Evolutionary conservation across 1,284 basidiomycete species (phyloP).

Genomic region (Lentinula novae-zelandiae): DNA sequence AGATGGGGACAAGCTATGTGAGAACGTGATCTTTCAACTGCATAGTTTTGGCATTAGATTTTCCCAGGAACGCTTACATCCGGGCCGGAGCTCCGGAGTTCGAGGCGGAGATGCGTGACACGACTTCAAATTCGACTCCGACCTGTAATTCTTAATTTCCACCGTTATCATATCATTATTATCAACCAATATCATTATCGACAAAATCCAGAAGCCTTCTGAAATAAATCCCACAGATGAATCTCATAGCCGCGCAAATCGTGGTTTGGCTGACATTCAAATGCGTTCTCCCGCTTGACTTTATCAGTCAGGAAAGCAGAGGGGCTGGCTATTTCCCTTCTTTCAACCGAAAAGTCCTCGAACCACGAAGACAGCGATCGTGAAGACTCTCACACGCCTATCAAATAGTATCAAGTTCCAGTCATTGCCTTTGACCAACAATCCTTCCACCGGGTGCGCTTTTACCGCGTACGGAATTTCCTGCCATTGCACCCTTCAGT

Average conservation of each 20-base stretch:
- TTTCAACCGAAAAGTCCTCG: not conserved
- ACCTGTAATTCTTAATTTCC: not conserved
- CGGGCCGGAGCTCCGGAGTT: not conserved
- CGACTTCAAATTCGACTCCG: not conserved
- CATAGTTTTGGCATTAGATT: not conserved
- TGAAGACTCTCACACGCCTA: not conserved
- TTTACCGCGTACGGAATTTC: constrained; percentile 2
- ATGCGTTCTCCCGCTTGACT: not conserved
- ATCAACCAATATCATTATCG: not conserved
- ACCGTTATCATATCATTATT: too few species aligned
- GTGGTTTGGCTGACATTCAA: not conserved
- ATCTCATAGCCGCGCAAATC: not conserved
- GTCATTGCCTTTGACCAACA: not conserved
- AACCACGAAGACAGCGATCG: not conserved
- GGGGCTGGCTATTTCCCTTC: too few species aligned
- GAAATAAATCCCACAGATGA: not conserved
- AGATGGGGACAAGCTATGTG: not conserved
- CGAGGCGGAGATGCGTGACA: not conserved
- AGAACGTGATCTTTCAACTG: not conserved
- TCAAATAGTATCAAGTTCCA: not conserved
- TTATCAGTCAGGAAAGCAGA: not conserved
- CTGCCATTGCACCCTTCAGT: not conserved
- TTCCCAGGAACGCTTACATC: not conserved
- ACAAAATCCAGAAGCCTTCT: not conserved
- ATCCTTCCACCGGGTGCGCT: constrained; percentile 3